A percentile compares a stretch with the other conserved stretches of the same genome.
These are phyloP conservation scores for Mentha longifolia DNA, from an alignment of 257 asterid species.

Conservation along the genomic window DNA sequence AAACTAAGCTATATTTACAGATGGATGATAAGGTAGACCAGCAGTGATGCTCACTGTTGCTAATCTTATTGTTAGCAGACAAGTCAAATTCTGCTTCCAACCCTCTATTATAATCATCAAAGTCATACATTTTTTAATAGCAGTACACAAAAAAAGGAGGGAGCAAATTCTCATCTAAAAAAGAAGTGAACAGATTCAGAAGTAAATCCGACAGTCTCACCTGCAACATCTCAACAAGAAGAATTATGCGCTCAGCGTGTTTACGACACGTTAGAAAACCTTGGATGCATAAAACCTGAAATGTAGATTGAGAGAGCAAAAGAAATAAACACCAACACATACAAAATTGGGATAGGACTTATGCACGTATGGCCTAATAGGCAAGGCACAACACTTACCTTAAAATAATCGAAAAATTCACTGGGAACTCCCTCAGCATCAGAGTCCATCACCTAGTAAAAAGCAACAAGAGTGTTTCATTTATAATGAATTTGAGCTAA, in stretches of 20 bases:
- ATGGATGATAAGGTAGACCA: too few relatives aligned
- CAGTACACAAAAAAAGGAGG: neutral
- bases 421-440: conserved; percentile 99
- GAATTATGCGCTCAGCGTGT: conserved; percentile 97
- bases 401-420: conserved; percentile 96
- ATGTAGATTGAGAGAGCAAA: conserved; percentile 1
- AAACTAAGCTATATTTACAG: too few relatives aligned
- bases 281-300: conserved; percentile 81
- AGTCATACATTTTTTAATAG: neutral
- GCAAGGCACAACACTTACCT: conserved; percentile 48
- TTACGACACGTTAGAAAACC: conserved; percentile 95
- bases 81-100: conserved; percentile 20
- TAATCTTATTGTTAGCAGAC: neutral
- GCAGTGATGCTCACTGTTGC: too few relatives aligned
- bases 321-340: conserved; percentile 23
- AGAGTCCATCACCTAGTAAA: conserved; percentile 92
- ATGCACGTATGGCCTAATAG: neutral
- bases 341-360: conserved; percentile 10
- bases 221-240: conserved; percentile 98
- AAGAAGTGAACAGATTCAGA: neutral
- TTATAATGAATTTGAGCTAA: conserved; percentile 14
- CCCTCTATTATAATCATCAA: conserved; percentile 1
- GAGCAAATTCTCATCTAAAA: too few relatives aligned
- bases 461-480: conserved; percentile 29
- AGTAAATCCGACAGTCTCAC: conserved; percentile 34